These are phyloP conservation scores for Dacryopinax spathularia DNA, from an alignment of 768 basidiomycete species.

Conservation along the genomic window DNA sequence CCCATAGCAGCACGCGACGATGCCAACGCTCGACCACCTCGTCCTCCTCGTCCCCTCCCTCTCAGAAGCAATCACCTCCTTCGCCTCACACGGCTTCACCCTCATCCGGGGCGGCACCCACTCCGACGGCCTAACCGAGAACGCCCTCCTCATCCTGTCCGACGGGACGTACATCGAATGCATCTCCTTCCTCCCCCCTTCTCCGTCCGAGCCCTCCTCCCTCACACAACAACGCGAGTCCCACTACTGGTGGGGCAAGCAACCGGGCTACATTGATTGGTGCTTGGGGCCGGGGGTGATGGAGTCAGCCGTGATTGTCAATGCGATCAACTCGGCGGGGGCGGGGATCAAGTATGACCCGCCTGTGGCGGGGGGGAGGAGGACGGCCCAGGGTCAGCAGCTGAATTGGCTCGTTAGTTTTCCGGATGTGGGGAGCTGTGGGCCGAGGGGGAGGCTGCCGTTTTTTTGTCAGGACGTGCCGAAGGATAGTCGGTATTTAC, in stretches of 20 bases:
- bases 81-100: constrained; percentile 8
- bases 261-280: constrained; percentile 8
- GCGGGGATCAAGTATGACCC: neutral
- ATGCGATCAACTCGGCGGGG: neutral
- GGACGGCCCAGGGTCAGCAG: constrained; percentile 5
- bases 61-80: neutral
- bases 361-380: neutral
- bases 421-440: neutral
- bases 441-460: neutral
- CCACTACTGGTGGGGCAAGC: constrained; percentile 8
- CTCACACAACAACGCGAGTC: neutral
- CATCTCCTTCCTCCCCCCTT: constrained; percentile 6
- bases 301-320: neutral
- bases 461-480: constrained; percentile 2
- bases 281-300: neutral
- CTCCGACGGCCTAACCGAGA: constrained; percentile 9
- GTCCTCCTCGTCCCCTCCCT: neutral
- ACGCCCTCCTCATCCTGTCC: constrained; percentile 7
- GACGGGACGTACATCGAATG: constrained; percentile 10
- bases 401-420: constrained; percentile 7
- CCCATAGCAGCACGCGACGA: neutral
- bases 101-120: constrained; percentile 6
- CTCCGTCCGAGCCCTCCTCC: neutral
- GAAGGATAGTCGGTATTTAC: neutral
- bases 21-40: neutral